phyloP scores from a whole-genome alignment of 208 protist species.

The Tetramitus jugosus region DNA sequence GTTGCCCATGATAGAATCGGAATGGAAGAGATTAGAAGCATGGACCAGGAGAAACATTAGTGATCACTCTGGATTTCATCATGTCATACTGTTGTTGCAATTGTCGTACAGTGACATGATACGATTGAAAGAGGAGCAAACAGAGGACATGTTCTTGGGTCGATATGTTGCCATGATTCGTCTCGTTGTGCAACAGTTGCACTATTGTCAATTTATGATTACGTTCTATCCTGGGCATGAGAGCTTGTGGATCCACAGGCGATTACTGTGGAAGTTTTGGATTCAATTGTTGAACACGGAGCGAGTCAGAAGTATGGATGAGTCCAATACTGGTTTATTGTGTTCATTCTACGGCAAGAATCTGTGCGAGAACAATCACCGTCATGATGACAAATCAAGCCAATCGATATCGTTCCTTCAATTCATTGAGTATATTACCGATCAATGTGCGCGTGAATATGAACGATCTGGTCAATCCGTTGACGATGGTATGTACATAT shows the following conservation, averaged over 20 bases:
- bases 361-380: no score
- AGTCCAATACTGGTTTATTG: no score
- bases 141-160: no score
- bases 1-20: neutral
- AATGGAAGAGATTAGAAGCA: neutral
- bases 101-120: neutral
- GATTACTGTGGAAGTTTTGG: neutral
- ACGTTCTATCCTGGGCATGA: conserved; percentile 1
- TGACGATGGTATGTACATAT: neutral
- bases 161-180: no score
- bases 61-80: conserved; percentile 1
- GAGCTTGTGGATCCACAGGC: neutral
- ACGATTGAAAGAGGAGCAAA: neutral
- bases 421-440: neutral
- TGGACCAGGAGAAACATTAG: neutral
- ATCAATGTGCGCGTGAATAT: neutral
- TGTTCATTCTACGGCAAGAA: no score
- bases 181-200: neutral
- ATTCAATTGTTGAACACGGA: neutral
- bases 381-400: neutral
- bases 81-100: neutral
- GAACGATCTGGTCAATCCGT: neutral
- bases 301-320: no score
- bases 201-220: conserved; percentile 19
- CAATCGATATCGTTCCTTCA: neutral